A percentile compares a stretch with the other conserved stretches of the same genome.
These are phyloP conservation scores for Teunomyces lycoperdinae DNA, from an alignment of 805 yeast species.

Conservation along the genomic window DNA sequence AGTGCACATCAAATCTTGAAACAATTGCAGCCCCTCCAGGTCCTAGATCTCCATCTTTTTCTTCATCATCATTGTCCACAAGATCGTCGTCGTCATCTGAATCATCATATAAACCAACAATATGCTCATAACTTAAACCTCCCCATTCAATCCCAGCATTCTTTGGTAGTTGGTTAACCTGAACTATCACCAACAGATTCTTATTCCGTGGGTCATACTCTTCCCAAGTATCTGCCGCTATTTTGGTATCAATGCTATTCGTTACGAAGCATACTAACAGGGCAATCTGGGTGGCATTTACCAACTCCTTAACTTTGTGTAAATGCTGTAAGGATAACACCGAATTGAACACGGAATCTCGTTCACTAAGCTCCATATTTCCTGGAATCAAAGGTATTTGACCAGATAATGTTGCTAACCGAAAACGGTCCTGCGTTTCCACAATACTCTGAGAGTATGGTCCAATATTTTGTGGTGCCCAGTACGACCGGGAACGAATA, in stretches of 20 bases:
- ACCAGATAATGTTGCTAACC: conserved; percentile 70
- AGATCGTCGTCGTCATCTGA: conserved; percentile 27
- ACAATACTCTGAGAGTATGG: conserved; percentile 88
- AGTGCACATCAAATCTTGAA: background rate
- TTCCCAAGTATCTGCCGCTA: conserved; percentile 44
- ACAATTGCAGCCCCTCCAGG: background rate
- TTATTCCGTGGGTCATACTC: conserved; percentile 30
- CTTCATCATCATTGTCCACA: conserved; percentile 24
- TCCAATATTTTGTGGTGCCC: conserved; percentile 99
- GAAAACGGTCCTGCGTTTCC: conserved; percentile 36
- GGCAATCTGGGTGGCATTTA: conserved; percentile 44
- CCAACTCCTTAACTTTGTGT: conserved; percentile 55
- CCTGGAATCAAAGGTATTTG: conserved; percentile 85
- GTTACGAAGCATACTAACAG: conserved; percentile 57
- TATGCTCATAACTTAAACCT: conserved; percentile 51
- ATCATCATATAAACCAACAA: conserved; percentile 35
- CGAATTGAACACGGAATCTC: conserved; percentile 28
- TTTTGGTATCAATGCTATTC: conserved; percentile 19
- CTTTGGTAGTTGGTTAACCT: conserved; percentile 59
- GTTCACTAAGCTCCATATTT: conserved; percentile 49
- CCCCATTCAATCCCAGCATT: conserved; percentile 74
- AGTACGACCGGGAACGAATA: conserved; percentile 88
- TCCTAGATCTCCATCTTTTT: background rate
- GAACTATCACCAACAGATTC: conserved; percentile 46
- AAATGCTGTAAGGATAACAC: conserved; percentile 74